Base-by-base conservation (phyloP, 2,329 filamentous ascomycete species). In the Talaromyces sp. region DNA sequence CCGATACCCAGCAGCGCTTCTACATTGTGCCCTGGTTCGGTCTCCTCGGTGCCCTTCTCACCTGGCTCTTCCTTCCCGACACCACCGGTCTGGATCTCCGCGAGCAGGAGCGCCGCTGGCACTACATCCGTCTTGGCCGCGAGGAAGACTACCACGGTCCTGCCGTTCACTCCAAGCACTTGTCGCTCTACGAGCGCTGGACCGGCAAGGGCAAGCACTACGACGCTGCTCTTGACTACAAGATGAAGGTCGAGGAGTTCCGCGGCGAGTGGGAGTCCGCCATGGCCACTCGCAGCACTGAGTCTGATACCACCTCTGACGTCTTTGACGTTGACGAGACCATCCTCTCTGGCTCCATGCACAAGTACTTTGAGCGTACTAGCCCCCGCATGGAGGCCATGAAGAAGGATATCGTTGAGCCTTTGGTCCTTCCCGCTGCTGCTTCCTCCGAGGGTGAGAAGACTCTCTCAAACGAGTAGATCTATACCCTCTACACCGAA, bases 1-100 rank as follows among this genome's bases (percentile, higher is more conserved):
- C 96, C 73, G 82, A 84, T 72, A 87, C 84, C 2, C 85, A 87
- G 70, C 87, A 82, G 56, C 94, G 93, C 72, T 97, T 96, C 79
- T 86, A 91, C 73, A 86, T 97, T 47, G 91, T 97, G 1, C 91
- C 92, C 19, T 97, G 92, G 92, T 97, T 95, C 72, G 93, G 92
- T 70, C 87, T 97, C 7, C 86, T 80, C 17, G 93, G 93, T 62
- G 89, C 94, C 77, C 63, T 96, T 20, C 73, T 96, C 54, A 97
- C 91, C 41, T 86, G 77, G 63, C 62, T 95, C 64, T 97, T 90
- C 82, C 86, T 97, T 22, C 93, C 93, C 17, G 93, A 97, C 72
- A 97, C 93, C 65, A 97, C 92, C 13, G 93, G 93, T 48, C 88
- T 97, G 33, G 93, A 97, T 71, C 86, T 97, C 57, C 95, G 96